Base-by-base conservation (phyloP, 495 filamentous ascomycete species). In the Penicillium manginii region DNA sequence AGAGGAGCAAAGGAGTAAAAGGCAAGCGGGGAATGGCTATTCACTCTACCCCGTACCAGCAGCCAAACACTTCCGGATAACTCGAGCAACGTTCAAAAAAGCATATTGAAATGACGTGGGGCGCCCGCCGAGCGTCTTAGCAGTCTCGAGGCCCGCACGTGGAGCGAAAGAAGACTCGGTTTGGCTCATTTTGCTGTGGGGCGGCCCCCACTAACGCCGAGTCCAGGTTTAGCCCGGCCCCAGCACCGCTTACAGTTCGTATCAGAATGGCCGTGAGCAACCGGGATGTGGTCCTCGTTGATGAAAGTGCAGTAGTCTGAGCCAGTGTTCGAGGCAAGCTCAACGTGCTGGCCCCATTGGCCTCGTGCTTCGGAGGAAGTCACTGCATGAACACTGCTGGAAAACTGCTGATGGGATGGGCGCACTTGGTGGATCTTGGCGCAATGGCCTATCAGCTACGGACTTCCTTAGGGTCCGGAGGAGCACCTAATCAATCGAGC, bases 101-200 rank as follows among this genome's bases (percentile, higher is more conserved):
- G 49, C 48, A 58, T 52, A 35, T 45, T 37, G 5, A 61, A 33
- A 40, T 31, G 22, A 35, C 45, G 60, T 58, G 55, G 60, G 56
- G 47, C 46, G 35, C 32, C 14, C 46, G 55, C 55, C 32, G 42
- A 58, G 33, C 60, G 55, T 54, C 46, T 51, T 55, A 67, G 57
- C 52, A 32, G 32, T 29, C 49, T 10, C 4, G 49, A 33, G n/a
- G 17, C 45, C 58, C 45, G 65, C 65, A 67, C 65, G 65, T 67
- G 65, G 52, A 56, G 65, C 14, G 29, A 26, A 31, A 33, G 26
- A 21, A 5, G 19, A 11, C 15, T 37, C 10, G 52, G 29, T 52
- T 54, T 57, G 59, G 50, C 42, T 54, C 18, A 23, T 9, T 12
- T 19, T 4, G n/a, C 2, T 23, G 58, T 61, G 58, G 54, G 47